Evolutionary conservation across 768 basidiomycete genomes (phyloP), one percentile per base, ranked within the genome.

Genomic region (Clathrus columnatus): DNA sequence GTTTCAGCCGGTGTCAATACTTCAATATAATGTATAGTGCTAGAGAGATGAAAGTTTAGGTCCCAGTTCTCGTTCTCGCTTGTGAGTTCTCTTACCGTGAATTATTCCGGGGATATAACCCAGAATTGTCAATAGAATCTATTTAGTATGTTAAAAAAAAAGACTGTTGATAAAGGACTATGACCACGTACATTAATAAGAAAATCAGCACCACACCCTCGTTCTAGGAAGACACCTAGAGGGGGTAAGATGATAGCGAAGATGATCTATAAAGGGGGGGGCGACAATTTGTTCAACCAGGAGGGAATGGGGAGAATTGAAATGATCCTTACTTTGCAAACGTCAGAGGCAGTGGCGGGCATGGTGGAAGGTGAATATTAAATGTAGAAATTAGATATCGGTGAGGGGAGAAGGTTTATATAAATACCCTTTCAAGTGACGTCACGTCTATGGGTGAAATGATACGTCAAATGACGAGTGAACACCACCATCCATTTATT

Each of bases 181-280:
- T 54, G 4, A 30, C 7, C 30, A 20, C 85, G 72, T 60, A 92
- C 83, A 72, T 92, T 91, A 72, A 92, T 89, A 52, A 73, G 55
- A 44, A 94, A 69, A 67, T 93, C 90, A 20, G 78, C 81, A 30
- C 74, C 72, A 66, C 90, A 93, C 23, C 92, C 92, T 51, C 88
- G 78, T 72, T 94, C 91, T 23, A 94, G 71, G 72, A 92, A 91
- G 23, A 95, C 92, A 54, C 85, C 91, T 2, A 95, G 65, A 57
- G 92, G 92, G 8, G 91, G 89, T 14, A 91, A 62, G 66, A 90
- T 61, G 69, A 91, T 75, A 57, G 87, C 87, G 53, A 82, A 62
- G 57, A 83, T 62, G 69, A 80, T 73, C 80, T 81, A 49, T 8
- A 36, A 44, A 23, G 20, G 47, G 45, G 26, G 4, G 17, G 18